Evolutionary conservation across 179 eudicot species (phyloP).

Genomic region (Camellia oleifera): DNA sequence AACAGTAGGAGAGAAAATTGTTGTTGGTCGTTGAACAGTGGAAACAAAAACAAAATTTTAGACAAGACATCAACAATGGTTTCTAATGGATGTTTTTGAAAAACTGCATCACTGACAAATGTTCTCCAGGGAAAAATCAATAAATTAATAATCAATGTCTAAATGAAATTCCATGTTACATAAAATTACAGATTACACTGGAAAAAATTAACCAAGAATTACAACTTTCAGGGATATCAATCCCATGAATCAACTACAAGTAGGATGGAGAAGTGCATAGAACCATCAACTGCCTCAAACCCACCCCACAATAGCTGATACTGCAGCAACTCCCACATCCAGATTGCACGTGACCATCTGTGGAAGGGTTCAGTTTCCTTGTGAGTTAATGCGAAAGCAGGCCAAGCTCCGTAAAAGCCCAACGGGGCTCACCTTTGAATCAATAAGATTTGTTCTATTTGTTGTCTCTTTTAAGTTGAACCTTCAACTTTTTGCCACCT

Average conservation of each 20-base stretch:
- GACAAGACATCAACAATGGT: neutral
- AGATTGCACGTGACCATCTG: constrained; percentile 21
- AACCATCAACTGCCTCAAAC: constrained; percentile 18
- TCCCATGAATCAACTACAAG: constrained; percentile 28
- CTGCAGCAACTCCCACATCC: constrained; percentile 25
- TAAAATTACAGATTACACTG: constrained; percentile 36
- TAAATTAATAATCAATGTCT: constrained; percentile 41
- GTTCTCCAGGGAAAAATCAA: constrained; percentile 33
- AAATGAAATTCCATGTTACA: constrained; percentile 32
- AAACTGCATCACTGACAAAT: neutral
- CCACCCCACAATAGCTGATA: constrained; percentile 18
- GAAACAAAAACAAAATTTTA: neutral
- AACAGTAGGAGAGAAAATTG: neutral
- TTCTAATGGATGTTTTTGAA: neutral
- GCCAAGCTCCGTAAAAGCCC: no score
- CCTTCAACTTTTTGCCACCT: constrained; percentile 95
- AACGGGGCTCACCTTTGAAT: constrained; percentile 33
- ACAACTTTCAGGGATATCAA: constrained; percentile 42
- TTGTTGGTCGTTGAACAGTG: neutral
- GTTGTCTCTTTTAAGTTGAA: constrained; percentile 91
- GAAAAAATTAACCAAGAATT: constrained; percentile 42
- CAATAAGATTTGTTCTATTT: constrained; percentile 57
- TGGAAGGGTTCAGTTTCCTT: constrained; percentile 23
- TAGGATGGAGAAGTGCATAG: constrained; percentile 29
- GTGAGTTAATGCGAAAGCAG: neutral